Conservation (phyloP, 192 early-diverging fungal genomes). For the Podila epigama region DNA sequence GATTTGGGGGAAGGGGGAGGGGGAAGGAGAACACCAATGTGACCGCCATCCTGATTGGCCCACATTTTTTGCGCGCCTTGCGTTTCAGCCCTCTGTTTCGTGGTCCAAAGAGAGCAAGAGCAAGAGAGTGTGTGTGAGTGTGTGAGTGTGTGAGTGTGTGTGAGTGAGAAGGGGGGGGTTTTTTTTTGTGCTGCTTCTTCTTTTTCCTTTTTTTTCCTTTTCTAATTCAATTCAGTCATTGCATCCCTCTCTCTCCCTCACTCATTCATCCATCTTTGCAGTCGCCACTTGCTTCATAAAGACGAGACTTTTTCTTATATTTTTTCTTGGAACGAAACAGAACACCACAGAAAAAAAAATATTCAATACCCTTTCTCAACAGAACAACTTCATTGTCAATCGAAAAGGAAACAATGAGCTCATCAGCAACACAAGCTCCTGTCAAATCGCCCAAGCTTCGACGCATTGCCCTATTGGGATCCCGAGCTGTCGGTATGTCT, state of each 20-base stretch:
- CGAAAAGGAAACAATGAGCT: too few species aligned
- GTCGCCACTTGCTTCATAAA: too few species aligned
- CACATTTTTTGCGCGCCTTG: too few species aligned
- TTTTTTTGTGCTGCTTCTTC: conserved; percentile 15
- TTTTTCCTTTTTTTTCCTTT: conserved; percentile 4
- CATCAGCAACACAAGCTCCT: conserved; percentile 30
- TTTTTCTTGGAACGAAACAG: too few species aligned
- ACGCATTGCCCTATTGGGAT: conserved; percentile 83
- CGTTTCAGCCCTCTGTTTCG: too few species aligned
- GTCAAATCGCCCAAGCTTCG: conserved; percentile 68
- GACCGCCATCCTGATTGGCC: too few species aligned
- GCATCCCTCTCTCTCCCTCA: conserved; percentile 13
- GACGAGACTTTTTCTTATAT: not conserved
- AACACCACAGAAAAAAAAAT: too few species aligned
- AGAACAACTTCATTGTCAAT: not conserved
- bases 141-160: not conserved
- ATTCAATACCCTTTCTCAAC: too few species aligned
- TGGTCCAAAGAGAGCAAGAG: too few species aligned
- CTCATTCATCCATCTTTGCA: not conserved
- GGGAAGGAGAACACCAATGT: too few species aligned
- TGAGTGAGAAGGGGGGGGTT: not conserved
- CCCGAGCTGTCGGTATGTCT: conserved; percentile 75
- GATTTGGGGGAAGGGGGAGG: too few species aligned
- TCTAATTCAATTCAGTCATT: not conserved
- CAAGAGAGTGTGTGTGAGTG: too few species aligned